phyloP scores from a whole-genome alignment of 345 rosid genomes.

The Camelina sativa region DNA sequence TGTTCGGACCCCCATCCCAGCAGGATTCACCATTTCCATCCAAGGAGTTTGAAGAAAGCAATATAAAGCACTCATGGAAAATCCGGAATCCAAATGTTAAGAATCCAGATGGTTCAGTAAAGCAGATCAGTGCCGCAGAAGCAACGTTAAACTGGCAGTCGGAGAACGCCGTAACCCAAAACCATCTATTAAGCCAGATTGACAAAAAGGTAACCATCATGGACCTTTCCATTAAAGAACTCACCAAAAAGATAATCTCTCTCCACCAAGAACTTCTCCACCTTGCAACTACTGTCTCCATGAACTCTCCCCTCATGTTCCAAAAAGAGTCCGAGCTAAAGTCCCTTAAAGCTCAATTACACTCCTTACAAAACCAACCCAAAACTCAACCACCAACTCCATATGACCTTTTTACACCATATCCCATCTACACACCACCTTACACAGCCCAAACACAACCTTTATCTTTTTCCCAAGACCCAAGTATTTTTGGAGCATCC shows the following conservation, averaged over 20 bases:
- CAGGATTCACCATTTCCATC: too few species aligned
- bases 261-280: neutral
- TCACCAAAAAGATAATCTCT: neutral
- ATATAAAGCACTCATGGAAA: too few species aligned
- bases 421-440: neutral
- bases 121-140: neutral
- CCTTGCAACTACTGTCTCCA: neutral
- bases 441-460: neutral
- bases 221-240: neutral
- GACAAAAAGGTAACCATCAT: neutral
- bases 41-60: too few species aligned
- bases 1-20: too few species aligned
- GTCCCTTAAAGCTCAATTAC: too few species aligned
- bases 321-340: neutral
- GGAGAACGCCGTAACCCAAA: neutral
- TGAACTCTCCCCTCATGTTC: neutral
- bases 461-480: neutral
- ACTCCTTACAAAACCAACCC: neutral
- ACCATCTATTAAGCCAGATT: neutral
- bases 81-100: too few species aligned
- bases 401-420: neutral
- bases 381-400: neutral
- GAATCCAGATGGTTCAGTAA: too few species aligned
- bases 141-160: neutral
- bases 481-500: neutral